These are phyloP conservation scores for Petunia axillaris DNA, from an alignment of 257 asterid species.

Conservation along the genomic window DNA sequence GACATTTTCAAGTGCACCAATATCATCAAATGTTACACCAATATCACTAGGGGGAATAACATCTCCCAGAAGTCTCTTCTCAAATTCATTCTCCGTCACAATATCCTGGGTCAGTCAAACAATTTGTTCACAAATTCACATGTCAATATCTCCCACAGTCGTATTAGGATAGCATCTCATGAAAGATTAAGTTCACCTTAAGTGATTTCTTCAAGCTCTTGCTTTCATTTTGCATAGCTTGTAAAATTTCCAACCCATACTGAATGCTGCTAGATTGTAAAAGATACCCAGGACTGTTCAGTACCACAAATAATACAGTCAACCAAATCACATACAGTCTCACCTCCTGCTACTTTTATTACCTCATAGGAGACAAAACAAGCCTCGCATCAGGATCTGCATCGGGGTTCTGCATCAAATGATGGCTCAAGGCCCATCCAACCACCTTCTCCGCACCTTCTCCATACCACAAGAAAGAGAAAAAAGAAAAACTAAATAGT, in stretches of 20 bases:
- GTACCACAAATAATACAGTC: constrained; percentile 21
- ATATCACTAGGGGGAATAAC: constrained; percentile 80
- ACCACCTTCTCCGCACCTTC: constrained; percentile 85
- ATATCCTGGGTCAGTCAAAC: constrained; percentile 61
- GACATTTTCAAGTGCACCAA: constrained; percentile 91
- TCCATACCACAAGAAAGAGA: constrained; percentile 31
- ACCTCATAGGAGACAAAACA: constrained; percentile 74
- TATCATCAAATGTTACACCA: constrained; percentile 92
- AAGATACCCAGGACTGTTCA: constrained; percentile 18
- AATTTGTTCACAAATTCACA: constrained; percentile 18
- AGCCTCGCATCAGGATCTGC: constrained; percentile 54
- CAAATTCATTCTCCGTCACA: constrained; percentile 85
- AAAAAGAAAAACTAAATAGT: background rate
- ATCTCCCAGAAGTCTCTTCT: constrained; percentile 80
- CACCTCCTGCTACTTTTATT: constrained; percentile 32
- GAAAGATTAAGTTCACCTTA: constrained; percentile 51
- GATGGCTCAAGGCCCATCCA: constrained; percentile 85
- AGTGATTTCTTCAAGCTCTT: constrained; percentile 80
- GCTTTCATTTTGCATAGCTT: constrained; percentile 64
- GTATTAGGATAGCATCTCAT: background rate
- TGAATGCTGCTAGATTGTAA: constrained; percentile 59
- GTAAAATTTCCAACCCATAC: constrained; percentile 65
- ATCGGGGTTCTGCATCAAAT: constrained; percentile 59
- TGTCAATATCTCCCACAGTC: background rate
- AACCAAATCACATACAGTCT: background rate